Conservation (phyloP, 345 rosid species). For the Corchorus olitorius region DNA sequence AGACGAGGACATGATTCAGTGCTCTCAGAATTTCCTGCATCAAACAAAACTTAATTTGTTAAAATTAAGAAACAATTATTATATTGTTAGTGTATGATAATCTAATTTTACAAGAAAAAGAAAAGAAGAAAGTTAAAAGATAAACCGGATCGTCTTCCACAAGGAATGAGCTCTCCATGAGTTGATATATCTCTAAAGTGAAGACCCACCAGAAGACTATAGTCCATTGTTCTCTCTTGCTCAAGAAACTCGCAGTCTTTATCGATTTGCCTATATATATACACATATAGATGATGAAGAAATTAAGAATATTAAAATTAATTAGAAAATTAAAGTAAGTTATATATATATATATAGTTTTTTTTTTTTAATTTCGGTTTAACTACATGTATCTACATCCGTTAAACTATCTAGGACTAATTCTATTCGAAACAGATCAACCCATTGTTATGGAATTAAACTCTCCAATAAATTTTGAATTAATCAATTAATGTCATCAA, state of each 20-base stretch:
- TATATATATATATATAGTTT: no score
- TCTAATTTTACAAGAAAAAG: not conserved
- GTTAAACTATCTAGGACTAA: no score
- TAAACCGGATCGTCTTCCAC: conserved; percentile 48
- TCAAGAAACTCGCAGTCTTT: conserved; percentile 92
- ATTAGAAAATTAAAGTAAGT: no score
- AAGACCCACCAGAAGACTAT: conserved; percentile 91
- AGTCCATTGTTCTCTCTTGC: conserved; percentile 97
- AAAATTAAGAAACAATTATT: not conserved
- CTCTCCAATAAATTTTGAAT: no score
- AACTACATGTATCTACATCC: no score
- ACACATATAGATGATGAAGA: not conserved
- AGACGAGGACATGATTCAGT: conserved; percentile 33
- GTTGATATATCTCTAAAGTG: conserved; percentile 75
- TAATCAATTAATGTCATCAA: not conserved
- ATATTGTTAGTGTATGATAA: no score
- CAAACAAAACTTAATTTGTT: not conserved
- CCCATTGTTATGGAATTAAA: no score
- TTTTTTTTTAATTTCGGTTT: no score
- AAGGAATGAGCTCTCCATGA: conserved; percentile 72
- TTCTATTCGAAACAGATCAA: no score
- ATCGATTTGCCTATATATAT: conserved; percentile 68
- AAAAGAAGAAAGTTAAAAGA: conserved; percentile 6
- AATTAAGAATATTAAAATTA: no score
- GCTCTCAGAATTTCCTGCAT: conserved; percentile 37